A percentile compares a stretch with the other conserved stretches of the same genome.
phyloP scores from a whole-genome alignment of 2,329 filamentous ascomycete genomes.

The Ilyonectria robusta region DNA sequence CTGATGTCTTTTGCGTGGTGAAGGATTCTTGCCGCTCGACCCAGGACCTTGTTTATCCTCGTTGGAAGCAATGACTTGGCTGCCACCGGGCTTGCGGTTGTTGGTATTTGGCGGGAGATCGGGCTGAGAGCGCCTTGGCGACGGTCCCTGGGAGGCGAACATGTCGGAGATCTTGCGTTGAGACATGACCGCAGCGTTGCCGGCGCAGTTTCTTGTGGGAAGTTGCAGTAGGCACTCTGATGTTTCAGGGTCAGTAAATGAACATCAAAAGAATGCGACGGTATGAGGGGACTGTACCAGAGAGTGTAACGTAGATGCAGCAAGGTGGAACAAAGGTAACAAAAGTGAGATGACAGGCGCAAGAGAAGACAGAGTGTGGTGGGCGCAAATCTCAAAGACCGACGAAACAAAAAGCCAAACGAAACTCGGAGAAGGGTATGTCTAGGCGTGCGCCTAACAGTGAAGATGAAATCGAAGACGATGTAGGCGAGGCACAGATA shows the following conservation, averaged over 20 bases:
- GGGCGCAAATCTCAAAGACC: too few species aligned
- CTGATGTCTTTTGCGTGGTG: background rate
- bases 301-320: background rate
- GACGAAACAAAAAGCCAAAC: background rate
- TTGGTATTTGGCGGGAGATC: background rate
- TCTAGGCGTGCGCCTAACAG: too few species aligned
- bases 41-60: background rate
- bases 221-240: background rate
- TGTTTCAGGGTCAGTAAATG: background rate
- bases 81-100: background rate
- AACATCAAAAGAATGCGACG: too few species aligned
- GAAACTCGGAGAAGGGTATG: background rate
- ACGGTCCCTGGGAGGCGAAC: constrained; percentile 23
- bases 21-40: background rate
- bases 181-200: constrained; percentile 18
- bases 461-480: background rate
- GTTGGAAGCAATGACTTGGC: background rate
- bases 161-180: constrained; percentile 37
- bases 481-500: too few species aligned
- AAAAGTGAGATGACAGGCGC: background rate
- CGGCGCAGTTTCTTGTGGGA: background rate
- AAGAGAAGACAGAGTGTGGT: background rate
- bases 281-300: background rate
- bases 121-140: background rate
- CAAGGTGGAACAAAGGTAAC: background rate